Conservation (phyloP, 1,284 basidiomycete genomes). For the Ustilago loliicola region DNA sequence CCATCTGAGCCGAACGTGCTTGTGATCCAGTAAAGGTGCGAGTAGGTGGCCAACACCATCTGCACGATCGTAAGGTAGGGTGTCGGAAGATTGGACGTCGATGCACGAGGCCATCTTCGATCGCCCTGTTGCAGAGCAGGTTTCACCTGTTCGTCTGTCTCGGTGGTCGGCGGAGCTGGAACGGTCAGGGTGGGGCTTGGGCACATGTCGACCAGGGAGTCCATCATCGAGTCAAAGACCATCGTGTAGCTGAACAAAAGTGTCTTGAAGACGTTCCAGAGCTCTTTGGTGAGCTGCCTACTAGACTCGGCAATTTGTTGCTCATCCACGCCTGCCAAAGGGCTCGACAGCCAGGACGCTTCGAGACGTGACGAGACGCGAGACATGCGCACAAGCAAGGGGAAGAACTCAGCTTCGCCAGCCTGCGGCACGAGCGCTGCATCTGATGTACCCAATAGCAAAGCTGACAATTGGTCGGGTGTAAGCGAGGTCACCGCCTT, state of each 20-base stretch:
- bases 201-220: slow-evolving; percentile 65
- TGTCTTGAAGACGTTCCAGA: slow-evolving; percentile 67
- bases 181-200: slow-evolving; percentile 60
- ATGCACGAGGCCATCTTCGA: slow-evolving; percentile 47
- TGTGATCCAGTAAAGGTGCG: slow-evolving; percentile 64
- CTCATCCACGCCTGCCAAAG: slow-evolving; percentile 41
- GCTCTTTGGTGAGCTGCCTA: slow-evolving; percentile 39
- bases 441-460: slow-evolving; percentile 41
- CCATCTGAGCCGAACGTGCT: slow-evolving; percentile 64
- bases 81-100: slow-evolving; percentile 58
- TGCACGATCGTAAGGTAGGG: slow-evolving; percentile 56
- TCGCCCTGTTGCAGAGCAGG: slow-evolving; percentile 3
- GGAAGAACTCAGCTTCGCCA: slow-evolving; percentile 31
- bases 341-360: slow-evolving; percentile 39
- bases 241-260: slow-evolving; percentile 66
- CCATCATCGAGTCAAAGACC: slow-evolving; percentile 66
- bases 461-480: slow-evolving; percentile 39
- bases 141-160: slow-evolving; percentile 13
- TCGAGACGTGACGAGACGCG: slow-evolving; percentile 41
- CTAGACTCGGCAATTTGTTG: slow-evolving; percentile 40
- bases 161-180: slow-evolving; percentile 20
- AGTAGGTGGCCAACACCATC: slow-evolving; percentile 54
- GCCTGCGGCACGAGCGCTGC: slow-evolving; percentile 15
- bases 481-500: slow-evolving; percentile 34
- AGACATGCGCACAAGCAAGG: slow-evolving; percentile 49